Base-by-base conservation (phyloP, 352 stramenopile species). In the Globisporangium nunn region DNA sequence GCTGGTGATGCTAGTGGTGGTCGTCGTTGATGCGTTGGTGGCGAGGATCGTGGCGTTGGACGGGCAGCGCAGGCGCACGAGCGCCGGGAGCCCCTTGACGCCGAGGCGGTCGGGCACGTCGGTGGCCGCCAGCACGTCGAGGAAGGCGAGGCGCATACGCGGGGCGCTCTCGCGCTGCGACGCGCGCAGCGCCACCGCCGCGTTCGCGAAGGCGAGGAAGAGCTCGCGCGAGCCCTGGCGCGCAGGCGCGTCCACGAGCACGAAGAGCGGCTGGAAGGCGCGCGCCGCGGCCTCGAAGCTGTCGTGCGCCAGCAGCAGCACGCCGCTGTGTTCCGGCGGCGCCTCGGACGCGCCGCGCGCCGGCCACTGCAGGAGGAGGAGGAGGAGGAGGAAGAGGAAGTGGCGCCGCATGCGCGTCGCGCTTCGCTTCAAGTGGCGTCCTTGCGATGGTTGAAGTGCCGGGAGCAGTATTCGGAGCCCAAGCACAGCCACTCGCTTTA, bases 191-290 rank as follows among this genome's bases (percentile, higher is more conserved):
- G 58, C 45, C 18, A 61, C 62, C 23, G 68, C 68, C 0, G 71
- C 71, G n/a, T 72, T 64, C 0, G 63, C 54, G 44, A 80, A 77
- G 41, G 63, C 52, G 2, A 50, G 44, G 45, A 62, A 67, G n/a
- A 80, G 59, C 35, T 65, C 64, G 4, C 64, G 8, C 35, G 66
- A 71, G 8, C 64, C 71, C 11, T 64, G 60, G 3, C 68, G 71
- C 14, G 49, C 41, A 2, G 63, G 52, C 15, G 63, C 67, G 50
- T 80, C 71, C 15, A 80, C 65, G n/a, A 80, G 66, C 63, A 80
- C 57, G 58, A 80, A 66, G 18, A 80, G 56, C 49, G 71, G 66
- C 6, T 67, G 49, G 50, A 59, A 77, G n/a, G 50, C 35, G 4
- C 51, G n/a, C 0, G 61, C 52, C 1, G 66, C 71, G 4, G 40